These are phyloP conservation scores for Pelargonium citronellum DNA, from an alignment of 441 rosid genomes.

Conservation along the genomic window DNA sequence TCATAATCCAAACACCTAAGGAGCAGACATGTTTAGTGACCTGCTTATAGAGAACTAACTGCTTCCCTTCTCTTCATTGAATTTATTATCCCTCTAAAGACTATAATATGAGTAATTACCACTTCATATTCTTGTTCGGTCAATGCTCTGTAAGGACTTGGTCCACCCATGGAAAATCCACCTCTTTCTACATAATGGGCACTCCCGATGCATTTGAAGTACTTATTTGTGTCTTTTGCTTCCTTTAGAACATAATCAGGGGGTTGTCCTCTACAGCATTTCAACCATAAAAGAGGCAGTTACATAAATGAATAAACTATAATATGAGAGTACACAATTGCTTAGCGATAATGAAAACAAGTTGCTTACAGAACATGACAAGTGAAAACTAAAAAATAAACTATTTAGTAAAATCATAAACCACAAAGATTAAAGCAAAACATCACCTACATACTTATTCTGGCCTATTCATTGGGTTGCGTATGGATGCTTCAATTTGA, in stretches of 20 bases:
- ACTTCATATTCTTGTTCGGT: conserved; percentile 87
- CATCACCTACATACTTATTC: background rate
- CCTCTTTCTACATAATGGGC: conserved; percentile 58
- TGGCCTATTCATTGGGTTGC: background rate
- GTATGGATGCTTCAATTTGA: too few relatives aligned
- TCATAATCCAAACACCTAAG: too few relatives aligned
- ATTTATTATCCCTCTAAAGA: background rate
- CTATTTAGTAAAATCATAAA: background rate
- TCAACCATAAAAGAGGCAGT: conserved; percentile 26
- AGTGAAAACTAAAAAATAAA: background rate
- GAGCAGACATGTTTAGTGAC: too few relatives aligned
- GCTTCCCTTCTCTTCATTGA: background rate
- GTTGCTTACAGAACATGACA: background rate
- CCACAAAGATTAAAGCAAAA: background rate
- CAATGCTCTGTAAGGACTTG: conserved; percentile 70
- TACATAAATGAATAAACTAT: conserved; percentile 13
- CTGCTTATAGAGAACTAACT: background rate
- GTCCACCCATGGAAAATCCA: conserved; percentile 48
- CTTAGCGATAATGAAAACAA: conserved; percentile 12
- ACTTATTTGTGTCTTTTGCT: conserved; percentile 81
- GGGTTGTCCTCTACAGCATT: conserved; percentile 73
- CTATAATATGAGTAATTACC: conserved; percentile 46
- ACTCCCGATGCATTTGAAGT: conserved; percentile 82
- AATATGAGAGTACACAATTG: conserved; percentile 6
- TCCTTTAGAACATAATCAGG: conserved; percentile 93